Evolutionary conservation across 1,284 basidiomycete species (phyloP), one percentile per base, ranked within the genome.

Genomic region (Rhizoctonia solani): DNA sequence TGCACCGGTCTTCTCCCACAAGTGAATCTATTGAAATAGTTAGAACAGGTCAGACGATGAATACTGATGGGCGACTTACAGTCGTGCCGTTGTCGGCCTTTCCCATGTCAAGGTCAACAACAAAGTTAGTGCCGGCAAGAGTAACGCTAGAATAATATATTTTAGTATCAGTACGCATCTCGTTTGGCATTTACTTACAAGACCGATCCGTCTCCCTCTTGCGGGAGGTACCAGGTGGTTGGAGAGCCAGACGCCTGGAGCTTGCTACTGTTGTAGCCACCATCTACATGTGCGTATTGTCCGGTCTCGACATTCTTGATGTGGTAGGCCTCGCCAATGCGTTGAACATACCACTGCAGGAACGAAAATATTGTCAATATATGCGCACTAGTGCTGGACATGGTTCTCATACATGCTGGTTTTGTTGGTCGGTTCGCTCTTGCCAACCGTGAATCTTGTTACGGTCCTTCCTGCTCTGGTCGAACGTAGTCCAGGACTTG

Each of bases 61-160:
- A 16, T 25, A 9, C 2, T 34, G 19, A 13, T n/a, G 9, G 2
- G 27, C n/a, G 29, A 25, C 63, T 47, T 54, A 66, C 63, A 39
- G 63, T 47, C 4, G 63, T 37, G n/a, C 63, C 63, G 16, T 66
- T 54, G 1, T 29, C 63, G 16, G 1, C 23, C 23, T 47, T 50
- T 14, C 63, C 63, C 63, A 66, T 66, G 50, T 66, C 63, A 27
- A 66, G n/a, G n/a, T 66, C 63, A 3, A 39, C 41, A 23, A 54
- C 52, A 2, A 19, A 4, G 19, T 54, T 54, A 25, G 25, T 16
- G 30, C 41, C 52, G 19, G 37, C n/a, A 8, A 46, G n/a, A 9
- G 27, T 19, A 23, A 66, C 37, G 30, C 63, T 66, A 32, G 21
- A 6, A 14, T 47, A 49, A 37, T 16, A 4, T 23, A 8, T 14